phyloP scores from a whole-genome alignment of 352 stramenopile species.

The Albugo candida region DNA sequence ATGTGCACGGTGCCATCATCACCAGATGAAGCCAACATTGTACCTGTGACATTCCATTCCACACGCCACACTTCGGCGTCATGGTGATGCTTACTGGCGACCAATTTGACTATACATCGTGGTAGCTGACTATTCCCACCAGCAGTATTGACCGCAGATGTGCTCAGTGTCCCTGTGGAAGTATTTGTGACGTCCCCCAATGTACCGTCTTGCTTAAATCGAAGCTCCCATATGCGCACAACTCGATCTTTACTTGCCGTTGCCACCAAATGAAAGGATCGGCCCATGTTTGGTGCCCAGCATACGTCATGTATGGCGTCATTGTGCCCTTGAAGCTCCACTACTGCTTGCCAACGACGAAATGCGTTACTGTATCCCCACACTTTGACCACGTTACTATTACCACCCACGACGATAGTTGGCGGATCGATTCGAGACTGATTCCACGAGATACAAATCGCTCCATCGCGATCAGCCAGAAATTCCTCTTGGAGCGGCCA shows the following conservation, averaged over 20 bases:
- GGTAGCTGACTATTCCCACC: too few relatives aligned
- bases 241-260: slow-evolving; percentile 85
- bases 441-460: slow-evolving; percentile 90
- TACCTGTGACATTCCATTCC: slow-evolving; percentile 94
- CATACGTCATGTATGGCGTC: slow-evolving; percentile 88
- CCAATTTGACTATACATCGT: slow-evolving; percentile 44
- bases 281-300: slow-evolving; percentile 92
- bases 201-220: slow-evolving; percentile 38
- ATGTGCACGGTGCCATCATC: slow-evolving; percentile 90
- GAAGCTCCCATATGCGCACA: slow-evolving; percentile 71
- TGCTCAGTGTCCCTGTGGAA: too few relatives aligned
- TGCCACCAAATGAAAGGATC: slow-evolving; percentile 84
- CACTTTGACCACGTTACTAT: slow-evolving; percentile 72
- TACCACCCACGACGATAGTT: slow-evolving; percentile 88
- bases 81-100: slow-evolving; percentile 66
- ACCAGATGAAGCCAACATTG: slow-evolving; percentile 84
- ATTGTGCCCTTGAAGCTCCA: slow-evolving; percentile 65
- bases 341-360: slow-evolving; percentile 69
- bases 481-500: slow-evolving; percentile 85
- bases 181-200: slow-evolving; percentile 4
- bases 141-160: too few relatives aligned
- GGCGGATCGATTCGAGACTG: slow-evolving; percentile 85
- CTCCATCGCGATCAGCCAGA: slow-evolving; percentile 61
- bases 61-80: slow-evolving; percentile 88
- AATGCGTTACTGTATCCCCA: slow-evolving; percentile 84